phyloP scores from a whole-genome alignment of 768 basidiomycete species.

The Mycena rebaudengoi region DNA sequence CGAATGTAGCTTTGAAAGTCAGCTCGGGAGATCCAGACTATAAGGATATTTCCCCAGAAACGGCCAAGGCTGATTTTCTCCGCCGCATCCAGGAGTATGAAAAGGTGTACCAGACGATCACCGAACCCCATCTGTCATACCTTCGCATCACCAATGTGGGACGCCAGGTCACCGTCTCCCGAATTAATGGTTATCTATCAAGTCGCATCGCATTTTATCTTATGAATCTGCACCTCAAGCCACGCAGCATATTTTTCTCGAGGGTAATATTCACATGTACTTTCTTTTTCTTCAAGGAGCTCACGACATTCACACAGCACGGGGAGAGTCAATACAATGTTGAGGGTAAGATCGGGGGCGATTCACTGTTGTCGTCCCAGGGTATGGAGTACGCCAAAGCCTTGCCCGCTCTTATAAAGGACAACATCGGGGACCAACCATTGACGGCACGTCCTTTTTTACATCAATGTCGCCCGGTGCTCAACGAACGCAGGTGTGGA shows the following conservation, averaged over 20 bases:
- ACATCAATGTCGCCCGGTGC: too few species aligned
- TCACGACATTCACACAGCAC: conserved; percentile 63
- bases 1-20: conserved; percentile 96
- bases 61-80: conserved; percentile 90
- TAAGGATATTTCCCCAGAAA: conserved; percentile 84
- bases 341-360: conserved; percentile 97
- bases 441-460: conserved; percentile 67
- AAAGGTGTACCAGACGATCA: conserved; percentile 93
- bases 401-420: conserved; percentile 85
- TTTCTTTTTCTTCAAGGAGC: conserved; percentile 2
- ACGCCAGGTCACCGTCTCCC: conserved; percentile 82
- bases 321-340: conserved; percentile 98
- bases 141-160: conserved; percentile 95
- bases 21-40: conserved; percentile 98
- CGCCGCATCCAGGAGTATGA: conserved; percentile 94
- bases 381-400: conserved; percentile 88
- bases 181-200: conserved; percentile 94
- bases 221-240: conserved; percentile 98
- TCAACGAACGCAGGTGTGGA: conserved; percentile 81
- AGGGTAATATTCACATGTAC: conserved; percentile 63
- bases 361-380: conserved; percentile 84
- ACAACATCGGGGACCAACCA: conserved; percentile 89
- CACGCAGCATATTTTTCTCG: conserved; percentile 95
- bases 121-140: conserved; percentile 90
- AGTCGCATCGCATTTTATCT: conserved; percentile 98